Conservation (phyloP, 345 rosid species). For the Arabidopsis arenosa region DNA sequence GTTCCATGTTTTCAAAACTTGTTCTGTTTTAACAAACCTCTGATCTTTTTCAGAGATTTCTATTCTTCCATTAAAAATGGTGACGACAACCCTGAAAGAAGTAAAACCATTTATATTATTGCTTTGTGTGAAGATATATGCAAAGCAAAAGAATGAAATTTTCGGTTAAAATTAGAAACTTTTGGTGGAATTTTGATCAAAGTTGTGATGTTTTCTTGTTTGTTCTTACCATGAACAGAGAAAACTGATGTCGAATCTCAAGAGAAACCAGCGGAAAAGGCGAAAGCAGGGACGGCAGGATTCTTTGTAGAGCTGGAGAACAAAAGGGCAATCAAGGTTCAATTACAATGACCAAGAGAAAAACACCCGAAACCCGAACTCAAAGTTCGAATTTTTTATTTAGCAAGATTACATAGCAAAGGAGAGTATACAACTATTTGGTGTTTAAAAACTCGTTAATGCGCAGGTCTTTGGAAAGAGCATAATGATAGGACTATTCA, state of each 20-base stretch:
- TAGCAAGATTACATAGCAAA: conserved; percentile 12
- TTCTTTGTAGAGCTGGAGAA: conserved; percentile 72
- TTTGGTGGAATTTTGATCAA: background rate
- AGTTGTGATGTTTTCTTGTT: background rate
- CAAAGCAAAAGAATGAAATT: background rate
- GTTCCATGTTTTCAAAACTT: background rate
- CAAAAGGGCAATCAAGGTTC: conserved; percentile 76
- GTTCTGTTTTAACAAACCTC: conserved; percentile 6
- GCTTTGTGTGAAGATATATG: background rate
- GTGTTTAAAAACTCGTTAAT: conserved; percentile 12
- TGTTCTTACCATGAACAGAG: conserved; percentile 29
- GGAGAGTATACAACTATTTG: conserved; percentile 6
- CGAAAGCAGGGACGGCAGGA: conserved; percentile 59
- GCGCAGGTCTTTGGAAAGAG: conserved; percentile 76
- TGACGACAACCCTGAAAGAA: conserved; percentile 36
- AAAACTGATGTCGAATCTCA: conserved; percentile 48
- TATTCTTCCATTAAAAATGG: conserved; percentile 35
- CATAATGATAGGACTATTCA: conserved; percentile 57
- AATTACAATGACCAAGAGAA: conserved; percentile 37
- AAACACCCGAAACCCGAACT: conserved; percentile 25
- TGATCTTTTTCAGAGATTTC: conserved; percentile 34
- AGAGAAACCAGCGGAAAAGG: conserved; percentile 39
- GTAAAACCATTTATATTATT: too few relatives aligned
- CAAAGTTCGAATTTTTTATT: conserved; percentile 22
- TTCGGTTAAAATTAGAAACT: background rate